Evolutionary conservation across 768 basidiomycete genomes (phyloP), one percentile per base, ranked within the genome.

Genomic region (Lyophyllum shimeji): DNA sequence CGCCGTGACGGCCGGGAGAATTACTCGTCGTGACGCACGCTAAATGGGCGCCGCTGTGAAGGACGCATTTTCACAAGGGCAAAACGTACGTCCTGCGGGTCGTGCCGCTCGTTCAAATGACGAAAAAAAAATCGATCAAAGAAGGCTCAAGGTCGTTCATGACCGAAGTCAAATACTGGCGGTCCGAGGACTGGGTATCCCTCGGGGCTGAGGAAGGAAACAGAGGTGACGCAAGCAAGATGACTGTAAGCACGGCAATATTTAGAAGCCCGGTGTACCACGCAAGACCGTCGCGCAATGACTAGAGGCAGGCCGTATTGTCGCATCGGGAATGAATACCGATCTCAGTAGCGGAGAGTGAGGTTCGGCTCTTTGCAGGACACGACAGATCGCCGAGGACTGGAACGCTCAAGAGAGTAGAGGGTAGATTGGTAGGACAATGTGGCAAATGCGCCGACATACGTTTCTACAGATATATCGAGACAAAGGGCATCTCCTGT

Each of bases 1-100:
- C 21, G 20, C 58, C 50, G 53, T 7, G 31, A 3, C 27, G 1
- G 17, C 50, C 57, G 53, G 48, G 46, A 52, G 31, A 40, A 50
- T 40, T 37, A 21, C 47, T 46, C 34, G 25, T 20, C 33, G 31
- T 20, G 24, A 55, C 40, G 21, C 15, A 43, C 2, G 17, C 17
- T 43, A 21, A 42, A 6, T 33, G 46, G 27, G 12, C 18, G n/a
- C 37, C 46, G 29, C 53, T 31, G 37, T 47, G 53, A 42, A 31
- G 8, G 4, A 27, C 33, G 21, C 34, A 33, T 23, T 17, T 18
- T 25, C 47, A 46, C 24, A 24, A 25, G 47, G 39, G 18, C 47
- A 23, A 42, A 11, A 20, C 1, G 15, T 37, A 37, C 12, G 31
- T 18, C 37, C 3, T 37, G 40, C n/a, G 23, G 46, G 46, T 55